Evolutionary conservation across 176 grass and related monocot genomes (phyloP).

Genomic region (Raddia guianensis): DNA sequence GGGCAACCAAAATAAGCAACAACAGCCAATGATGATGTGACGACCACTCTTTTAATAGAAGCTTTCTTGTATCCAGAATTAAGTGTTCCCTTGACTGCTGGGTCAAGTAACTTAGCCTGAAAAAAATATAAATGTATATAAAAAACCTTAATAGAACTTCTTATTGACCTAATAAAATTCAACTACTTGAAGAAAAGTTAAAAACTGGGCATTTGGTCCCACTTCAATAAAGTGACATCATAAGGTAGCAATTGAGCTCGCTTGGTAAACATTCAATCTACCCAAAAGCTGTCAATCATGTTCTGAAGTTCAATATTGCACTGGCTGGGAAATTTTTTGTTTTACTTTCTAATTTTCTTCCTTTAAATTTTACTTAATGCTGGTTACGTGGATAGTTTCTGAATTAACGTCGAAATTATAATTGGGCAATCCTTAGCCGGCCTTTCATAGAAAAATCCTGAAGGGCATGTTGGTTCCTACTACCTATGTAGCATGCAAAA

Average conservation of each 20-base stretch:
- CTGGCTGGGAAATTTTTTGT: background rate
- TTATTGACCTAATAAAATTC: background rate
- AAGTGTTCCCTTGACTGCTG: constrained; percentile 59
- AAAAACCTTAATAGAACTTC: background rate
- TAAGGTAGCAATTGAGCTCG: background rate
- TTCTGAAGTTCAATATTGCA: background rate
- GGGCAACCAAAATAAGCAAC: constrained; percentile 29
- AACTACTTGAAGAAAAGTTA: background rate
- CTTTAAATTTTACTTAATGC: background rate
- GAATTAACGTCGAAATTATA: background rate
- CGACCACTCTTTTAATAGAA: constrained; percentile 45
- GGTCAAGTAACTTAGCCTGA: constrained; percentile 60
- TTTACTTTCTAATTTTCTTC: background rate
- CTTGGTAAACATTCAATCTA: background rate
- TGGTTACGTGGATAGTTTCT: background rate
- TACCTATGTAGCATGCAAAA: background rate
- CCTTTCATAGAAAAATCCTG: background rate
- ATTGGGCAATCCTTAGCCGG: background rate
- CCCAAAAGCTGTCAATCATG: background rate
- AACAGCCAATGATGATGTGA: constrained; percentile 63
- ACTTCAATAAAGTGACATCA: constrained; percentile 8
- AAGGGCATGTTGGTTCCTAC: background rate
- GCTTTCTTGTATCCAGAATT: constrained; percentile 53
- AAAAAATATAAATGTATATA: background rate
- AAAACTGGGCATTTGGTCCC: background rate